Conservation (phyloP, 2,329 filamentous ascomycete species). For the Cercospora sesami region DNA sequence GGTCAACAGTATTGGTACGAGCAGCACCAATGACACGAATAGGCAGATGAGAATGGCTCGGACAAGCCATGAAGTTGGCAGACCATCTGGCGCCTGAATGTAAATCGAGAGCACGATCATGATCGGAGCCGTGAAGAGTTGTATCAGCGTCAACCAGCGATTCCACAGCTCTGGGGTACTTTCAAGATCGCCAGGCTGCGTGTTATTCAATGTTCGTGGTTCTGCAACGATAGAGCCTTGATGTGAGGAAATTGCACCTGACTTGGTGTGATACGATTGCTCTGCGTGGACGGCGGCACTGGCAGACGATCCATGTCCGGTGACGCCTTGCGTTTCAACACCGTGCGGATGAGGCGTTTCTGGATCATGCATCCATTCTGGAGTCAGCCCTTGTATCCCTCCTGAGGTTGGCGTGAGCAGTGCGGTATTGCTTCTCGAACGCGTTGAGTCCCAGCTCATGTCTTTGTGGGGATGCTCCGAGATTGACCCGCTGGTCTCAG, state of each 20-base stretch:
- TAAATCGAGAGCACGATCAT: slow-evolving; percentile 73
- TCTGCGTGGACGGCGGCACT: slow-evolving; percentile 35
- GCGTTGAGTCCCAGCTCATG: slow-evolving; percentile 21
- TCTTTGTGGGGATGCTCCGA: slow-evolving; percentile 17
- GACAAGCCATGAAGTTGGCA: slow-evolving; percentile 59
- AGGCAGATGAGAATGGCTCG: slow-evolving; percentile 45
- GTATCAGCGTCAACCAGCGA: slow-evolving; percentile 81
- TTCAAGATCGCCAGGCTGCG: slow-evolving; percentile 15
- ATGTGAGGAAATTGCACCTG: slow-evolving; percentile 13
- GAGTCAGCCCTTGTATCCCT: slow-evolving; percentile 20
- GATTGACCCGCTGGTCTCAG: slow-evolving; percentile 4
- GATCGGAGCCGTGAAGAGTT: slow-evolving; percentile 82
- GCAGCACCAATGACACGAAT: slow-evolving; percentile 61
- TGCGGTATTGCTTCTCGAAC: slow-evolving; percentile 22
- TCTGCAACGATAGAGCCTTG: slow-evolving; percentile 15
- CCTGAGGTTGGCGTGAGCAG: slow-evolving; percentile 16
- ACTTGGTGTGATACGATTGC: slow-evolving; percentile 33
- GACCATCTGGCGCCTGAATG: slow-evolving; percentile 48
- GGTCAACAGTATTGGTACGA: slow-evolving; percentile 66
- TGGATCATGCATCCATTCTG: slow-evolving; percentile 21
- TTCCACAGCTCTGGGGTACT: slow-evolving; percentile 64
- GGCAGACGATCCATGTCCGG: slow-evolving; percentile 40
- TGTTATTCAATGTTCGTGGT: slow-evolving; percentile 16
- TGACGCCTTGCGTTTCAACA: slow-evolving; percentile 24
- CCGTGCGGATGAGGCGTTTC: slow-evolving; percentile 24